phyloP scores from a whole-genome alignment of 345 rosid species.

The Kandelia obovata region DNA sequence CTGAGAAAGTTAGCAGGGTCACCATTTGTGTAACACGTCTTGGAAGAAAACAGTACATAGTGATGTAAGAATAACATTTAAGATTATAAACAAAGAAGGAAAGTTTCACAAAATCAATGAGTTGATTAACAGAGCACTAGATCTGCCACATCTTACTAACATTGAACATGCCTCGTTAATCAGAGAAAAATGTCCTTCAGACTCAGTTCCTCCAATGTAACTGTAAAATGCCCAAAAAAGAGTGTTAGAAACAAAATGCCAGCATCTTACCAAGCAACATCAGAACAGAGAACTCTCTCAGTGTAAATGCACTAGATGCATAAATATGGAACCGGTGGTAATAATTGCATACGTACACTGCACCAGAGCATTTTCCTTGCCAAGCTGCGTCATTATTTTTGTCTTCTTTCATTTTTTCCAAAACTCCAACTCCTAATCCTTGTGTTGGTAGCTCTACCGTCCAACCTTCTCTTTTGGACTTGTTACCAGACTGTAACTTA shows the following conservation, averaged over 20 bases:
- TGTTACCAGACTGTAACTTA: slow-evolving; percentile 72
- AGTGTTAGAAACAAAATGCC: background rate
- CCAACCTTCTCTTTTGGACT: slow-evolving; percentile 65
- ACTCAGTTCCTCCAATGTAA: slow-evolving; percentile 84
- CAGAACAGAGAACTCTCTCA: background rate
- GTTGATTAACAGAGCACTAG: background rate
- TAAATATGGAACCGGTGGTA: background rate
- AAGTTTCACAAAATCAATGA: background rate
- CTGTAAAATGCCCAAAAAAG: slow-evolving; percentile 35
- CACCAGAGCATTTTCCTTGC: slow-evolving; percentile 99
- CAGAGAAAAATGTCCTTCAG: slow-evolving; percentile 88
- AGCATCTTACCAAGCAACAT: slow-evolving; percentile 11
- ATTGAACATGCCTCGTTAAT: slow-evolving; percentile 94
- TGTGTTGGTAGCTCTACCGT: slow-evolving; percentile 53
- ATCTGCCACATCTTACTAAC: slow-evolving; percentile 47
- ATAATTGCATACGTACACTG: slow-evolving; percentile 75
- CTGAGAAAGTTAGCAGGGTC: background rate
- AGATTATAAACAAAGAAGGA: background rate
- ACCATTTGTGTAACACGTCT: background rate
- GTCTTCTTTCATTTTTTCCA: slow-evolving; percentile 66
- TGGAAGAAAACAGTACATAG: background rate
- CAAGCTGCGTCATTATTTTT: slow-evolving; percentile 70
- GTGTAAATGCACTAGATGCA: background rate
- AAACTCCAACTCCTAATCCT: slow-evolving; percentile 60
- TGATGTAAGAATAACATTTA: background rate